Evolutionary conservation across 768 basidiomycete genomes (phyloP), one percentile per base, ranked within the genome.

Genomic region (Hirschioporus abietinus): DNA sequence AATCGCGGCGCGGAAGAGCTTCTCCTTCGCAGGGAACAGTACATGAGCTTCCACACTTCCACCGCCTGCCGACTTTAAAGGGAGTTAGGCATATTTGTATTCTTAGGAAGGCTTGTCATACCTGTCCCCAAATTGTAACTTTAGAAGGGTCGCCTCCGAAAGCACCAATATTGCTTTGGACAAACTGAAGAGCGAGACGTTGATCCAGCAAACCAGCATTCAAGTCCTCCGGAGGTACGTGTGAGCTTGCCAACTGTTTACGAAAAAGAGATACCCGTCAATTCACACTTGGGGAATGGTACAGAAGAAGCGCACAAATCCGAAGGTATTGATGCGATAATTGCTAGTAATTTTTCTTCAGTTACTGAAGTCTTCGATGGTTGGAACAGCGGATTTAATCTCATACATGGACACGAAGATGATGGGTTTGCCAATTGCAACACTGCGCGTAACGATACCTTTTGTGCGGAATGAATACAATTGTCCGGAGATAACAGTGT

Each of bases 131-230:
- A 10, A 66, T 35, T 23, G 65, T 66, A 23, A 66, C 60, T 58
- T 87, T 88, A 15, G 75, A 68, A 17, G 84, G 83, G 74, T 89
- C 84, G 0, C 89, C 89, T 15, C 88, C 88, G 70, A 91, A 91
- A 1, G 81, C 80, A 2, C 77, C 81, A 20, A 90, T 85, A 70
- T 91, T 88, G n/a, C 86, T 77, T 68, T 88, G 83, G 0, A 91
- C 76, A 74, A 89, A 91, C 18, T 76, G 69, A 0, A 92, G 74
- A 0, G 88, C 87, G 35, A 80, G 76, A 0, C 80, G 76, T 74
- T 90, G 88, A 72, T 92, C 90, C 35, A 76, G 77, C 18, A 90
- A 75, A 17, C 88, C 88, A 1, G 81, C 80, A 68, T 89, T 89
- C 27, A 87, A 75, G 68, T 87, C 83, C 68, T 82, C 71, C 0